Evolutionary conservation across 1,139 yeast genomes (phyloP).

Genomic region (Tardiomyces blankii): DNA sequence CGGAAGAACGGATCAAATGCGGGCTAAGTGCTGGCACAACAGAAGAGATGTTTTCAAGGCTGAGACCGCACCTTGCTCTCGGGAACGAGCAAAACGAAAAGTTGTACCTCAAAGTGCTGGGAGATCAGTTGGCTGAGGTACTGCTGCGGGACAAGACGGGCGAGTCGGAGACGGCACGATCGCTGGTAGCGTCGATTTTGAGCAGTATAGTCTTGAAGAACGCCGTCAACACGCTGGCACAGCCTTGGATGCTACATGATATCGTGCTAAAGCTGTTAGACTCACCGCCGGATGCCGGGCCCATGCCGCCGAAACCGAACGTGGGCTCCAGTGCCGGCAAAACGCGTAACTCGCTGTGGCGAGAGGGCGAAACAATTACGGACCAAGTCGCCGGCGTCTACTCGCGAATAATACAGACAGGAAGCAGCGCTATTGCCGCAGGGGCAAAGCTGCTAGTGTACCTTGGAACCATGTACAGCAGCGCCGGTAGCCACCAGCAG

Average conservation of each 20-base stretch:
- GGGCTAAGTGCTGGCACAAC: not conserved
- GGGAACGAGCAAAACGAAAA: slow-evolving; percentile 15
- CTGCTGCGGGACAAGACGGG: slow-evolving; percentile 31
- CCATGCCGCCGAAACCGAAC: not conserved
- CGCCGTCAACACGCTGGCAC: slow-evolving; percentile 31
- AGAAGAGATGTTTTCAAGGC: slow-evolving; percentile 20
- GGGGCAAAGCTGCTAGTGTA: not conserved
- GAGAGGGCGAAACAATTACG: slow-evolving; percentile 4
- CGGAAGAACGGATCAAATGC: not conserved
- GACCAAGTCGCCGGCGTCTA: slow-evolving; percentile 10
- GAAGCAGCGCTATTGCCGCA: not conserved
- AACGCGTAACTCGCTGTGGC: slow-evolving; percentile 2
- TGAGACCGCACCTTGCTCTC: slow-evolving; percentile 43
- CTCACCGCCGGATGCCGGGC: slow-evolving; percentile 1
- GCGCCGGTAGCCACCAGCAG: not conserved
- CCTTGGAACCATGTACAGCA: not conserved
- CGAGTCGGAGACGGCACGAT: slow-evolving; percentile 28
- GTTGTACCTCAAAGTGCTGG: slow-evolving; percentile 26
- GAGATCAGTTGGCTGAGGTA: slow-evolving; percentile 25
- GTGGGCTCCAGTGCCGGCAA: not conserved
- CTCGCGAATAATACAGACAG: not conserved
- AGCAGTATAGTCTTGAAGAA: slow-evolving; percentile 32
- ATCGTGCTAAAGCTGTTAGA: slow-evolving; percentile 25
- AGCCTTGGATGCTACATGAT: slow-evolving; percentile 36
- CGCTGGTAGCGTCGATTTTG: slow-evolving; percentile 30